These are phyloP conservation scores for Lactarius sanguifluus DNA, from an alignment of 768 basidiomycete species.

Conservation along the genomic window DNA sequence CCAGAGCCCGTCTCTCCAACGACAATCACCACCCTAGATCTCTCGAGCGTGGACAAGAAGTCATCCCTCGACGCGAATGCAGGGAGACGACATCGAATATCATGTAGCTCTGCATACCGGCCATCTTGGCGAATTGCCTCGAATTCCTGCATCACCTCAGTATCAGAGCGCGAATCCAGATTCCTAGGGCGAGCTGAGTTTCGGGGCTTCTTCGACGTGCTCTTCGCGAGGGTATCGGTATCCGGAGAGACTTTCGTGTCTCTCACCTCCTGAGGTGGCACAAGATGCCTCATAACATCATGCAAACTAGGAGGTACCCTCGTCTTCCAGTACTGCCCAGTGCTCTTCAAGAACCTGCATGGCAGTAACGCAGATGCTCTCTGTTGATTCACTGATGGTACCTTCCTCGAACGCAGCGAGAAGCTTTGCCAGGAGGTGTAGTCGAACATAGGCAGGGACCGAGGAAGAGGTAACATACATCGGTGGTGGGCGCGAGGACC, in stretches of 20 bases:
- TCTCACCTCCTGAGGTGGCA: constrained; percentile 36
- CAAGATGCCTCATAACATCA: constrained; percentile 59
- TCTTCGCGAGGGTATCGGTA: neutral
- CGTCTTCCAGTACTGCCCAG: constrained; percentile 63
- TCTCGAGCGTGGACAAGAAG: constrained; percentile 59
- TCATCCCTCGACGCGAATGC: constrained; percentile 67
- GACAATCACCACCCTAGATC: constrained; percentile 71
- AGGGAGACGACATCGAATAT: constrained; percentile 62
- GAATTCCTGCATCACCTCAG: constrained; percentile 54
- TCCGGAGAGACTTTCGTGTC: neutral
- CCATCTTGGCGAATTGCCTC: constrained; percentile 43
- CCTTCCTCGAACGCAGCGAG: constrained; percentile 54
- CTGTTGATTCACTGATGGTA: constrained; percentile 60
- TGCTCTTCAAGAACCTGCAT: constrained; percentile 70
- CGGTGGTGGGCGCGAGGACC: constrained; percentile 53
- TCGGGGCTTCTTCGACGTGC: constrained; percentile 26
- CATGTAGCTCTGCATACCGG: constrained; percentile 58
- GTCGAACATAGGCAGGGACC: constrained; percentile 75
- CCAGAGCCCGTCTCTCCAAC: constrained; percentile 94
- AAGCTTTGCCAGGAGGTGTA: constrained; percentile 73
- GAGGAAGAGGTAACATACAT: constrained; percentile 73
- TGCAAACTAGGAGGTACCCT: constrained; percentile 78
- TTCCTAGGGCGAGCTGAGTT: constrained; percentile 31
- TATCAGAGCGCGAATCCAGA: constrained; percentile 47
- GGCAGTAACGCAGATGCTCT: constrained; percentile 69